Base-by-base conservation (phyloP, 2,329 filamentous ascomycete genomes). In the Paecilomyces variotii region DNA sequence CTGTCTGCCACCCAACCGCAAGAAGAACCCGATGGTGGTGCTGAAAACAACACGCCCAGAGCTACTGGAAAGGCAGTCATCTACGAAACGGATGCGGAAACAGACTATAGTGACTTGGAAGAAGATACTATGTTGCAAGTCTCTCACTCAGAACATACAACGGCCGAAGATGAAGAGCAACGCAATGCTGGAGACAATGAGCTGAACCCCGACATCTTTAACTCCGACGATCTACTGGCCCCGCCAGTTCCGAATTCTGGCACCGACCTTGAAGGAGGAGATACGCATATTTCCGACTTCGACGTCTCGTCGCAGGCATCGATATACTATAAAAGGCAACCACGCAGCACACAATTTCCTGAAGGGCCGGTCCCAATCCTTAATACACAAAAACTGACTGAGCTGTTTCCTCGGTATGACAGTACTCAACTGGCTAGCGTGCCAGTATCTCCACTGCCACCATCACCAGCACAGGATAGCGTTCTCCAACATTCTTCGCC, bases 31-130 rank as follows among this genome's bases (percentile, higher is more conserved):
- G n/a, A 32, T 7, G 28, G 56, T 2, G 56, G 49, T 6, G 19
- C 52, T 7, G 60, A 57, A 24, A 24, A 39, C 28, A 50, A 24
- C 26, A 55, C 54, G 2, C 57, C 57, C 5, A 62, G 62, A 35
- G 64, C 61, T 12, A 52, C 30, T n/a, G 65, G 68, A 39, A 68
- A 67, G 54, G 72, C 66, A 1, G 68, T 77, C n/a, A 62, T 77
- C 12, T 76, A 76, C 62, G 75, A 76, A 56, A 77, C 75, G 2
- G 75, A 76, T 61, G 73, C 67, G 1, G 74, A 76, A n/a, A 66
- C 70, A 11, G 71, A 76, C 12, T 67, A 68, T 28, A 68, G 65
- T 26, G 72, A 73, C 7, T 57, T 63, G 14, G 39, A 45, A 7
- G 62, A 70, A n/a, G 62, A 70, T 45, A 63, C 63, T 6, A 55